phyloP scores from a whole-genome alignment of 768 basidiomycete genomes.

The Xerocomus spinulosus region DNA sequence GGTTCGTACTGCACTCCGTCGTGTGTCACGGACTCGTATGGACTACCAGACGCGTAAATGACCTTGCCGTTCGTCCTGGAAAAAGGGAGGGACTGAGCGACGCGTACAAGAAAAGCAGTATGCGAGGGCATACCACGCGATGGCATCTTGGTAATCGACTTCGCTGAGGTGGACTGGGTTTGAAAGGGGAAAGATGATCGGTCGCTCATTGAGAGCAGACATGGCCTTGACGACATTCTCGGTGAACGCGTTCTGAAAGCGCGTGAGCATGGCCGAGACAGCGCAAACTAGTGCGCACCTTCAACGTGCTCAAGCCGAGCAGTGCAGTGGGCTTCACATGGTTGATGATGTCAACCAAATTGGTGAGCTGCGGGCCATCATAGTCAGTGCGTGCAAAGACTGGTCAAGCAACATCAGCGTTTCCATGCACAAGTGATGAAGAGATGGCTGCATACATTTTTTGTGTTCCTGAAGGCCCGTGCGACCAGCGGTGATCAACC shows the following conservation, averaged over 20 bases:
- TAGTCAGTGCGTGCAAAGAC: constrained; percentile 74
- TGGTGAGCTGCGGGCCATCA: constrained; percentile 54
- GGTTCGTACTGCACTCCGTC: constrained; percentile 51
- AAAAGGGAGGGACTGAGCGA: neutral
- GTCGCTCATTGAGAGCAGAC: constrained; percentile 58
- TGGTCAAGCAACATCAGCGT: constrained; percentile 15
- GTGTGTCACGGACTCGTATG: constrained; percentile 52
- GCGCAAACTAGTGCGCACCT: constrained; percentile 24
- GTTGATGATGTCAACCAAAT: constrained; percentile 61
- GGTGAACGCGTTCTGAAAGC: constrained; percentile 49
- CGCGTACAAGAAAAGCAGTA: neutral
- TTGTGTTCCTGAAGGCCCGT: constrained; percentile 71
- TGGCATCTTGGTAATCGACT: constrained; percentile 55
- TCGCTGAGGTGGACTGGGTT: constrained; percentile 65
- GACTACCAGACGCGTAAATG: constrained; percentile 71
- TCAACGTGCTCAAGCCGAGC: constrained; percentile 63
- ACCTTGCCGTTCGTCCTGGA: constrained; percentile 58
- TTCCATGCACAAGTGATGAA: neutral
- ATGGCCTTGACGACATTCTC: constrained; percentile 59
- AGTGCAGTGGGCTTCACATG: constrained; percentile 75
- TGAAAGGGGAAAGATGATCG: constrained; percentile 81
- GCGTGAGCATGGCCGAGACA: neutral
- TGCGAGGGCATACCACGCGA: constrained; percentile 42
- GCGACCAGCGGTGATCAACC: constrained; percentile 66
- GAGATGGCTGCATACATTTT: constrained; percentile 41